Base-by-base conservation (phyloP, 2,329 filamentous ascomycete species). In the Claviceps arundinis region DNA sequence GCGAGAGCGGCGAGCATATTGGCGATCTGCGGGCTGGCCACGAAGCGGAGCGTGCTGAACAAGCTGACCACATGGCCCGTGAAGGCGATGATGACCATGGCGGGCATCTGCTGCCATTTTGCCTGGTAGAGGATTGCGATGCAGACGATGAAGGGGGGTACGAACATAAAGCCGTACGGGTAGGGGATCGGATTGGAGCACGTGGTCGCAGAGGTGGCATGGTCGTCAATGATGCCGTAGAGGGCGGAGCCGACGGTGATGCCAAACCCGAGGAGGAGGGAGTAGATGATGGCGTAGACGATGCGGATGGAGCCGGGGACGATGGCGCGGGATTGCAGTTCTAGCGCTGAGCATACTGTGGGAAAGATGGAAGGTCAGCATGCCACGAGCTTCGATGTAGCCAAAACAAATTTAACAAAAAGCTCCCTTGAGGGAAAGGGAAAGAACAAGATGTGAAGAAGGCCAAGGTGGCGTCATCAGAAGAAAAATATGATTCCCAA, bases 41-140 rank as follows among this genome's bases (percentile, higher is more conserved):
- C 69, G 62, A 91, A 88, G 42, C 74, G 79, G 24, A 75, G 70
- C 16, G 78, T 77, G 47, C 78, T 81, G 68, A 85, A 89, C 68
- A 80, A 89, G 63, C 86, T 90, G 58, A 88, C 83, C 3, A 87
- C 68, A 62, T 89, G 91, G 3, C 87, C 87, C 0, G 78, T 74
- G 53, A 86, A 78, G 1, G 86, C 80, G 52, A 93, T 87, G 47
- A 82, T 41, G 2, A 87, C 68, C 86, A 91, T 91, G 50, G 86
- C 73, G 0, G 87, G 87, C 58, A 84, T 80, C 63, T 93, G 87
- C 58, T 81, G 85, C 79, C 81, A 89, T 65, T 88, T 89, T 41
- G 85, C 87, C 59, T 90, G 85, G 63, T 90, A 90, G 63, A 90
- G 81, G 52, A 89, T 71, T 47, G 84, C 81, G 41, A 91, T 75